Evolutionary conservation across 352 stramenopile genomes (phyloP), one percentile per base, ranked within the genome.

Genomic region (Pythium aquatile): DNA sequence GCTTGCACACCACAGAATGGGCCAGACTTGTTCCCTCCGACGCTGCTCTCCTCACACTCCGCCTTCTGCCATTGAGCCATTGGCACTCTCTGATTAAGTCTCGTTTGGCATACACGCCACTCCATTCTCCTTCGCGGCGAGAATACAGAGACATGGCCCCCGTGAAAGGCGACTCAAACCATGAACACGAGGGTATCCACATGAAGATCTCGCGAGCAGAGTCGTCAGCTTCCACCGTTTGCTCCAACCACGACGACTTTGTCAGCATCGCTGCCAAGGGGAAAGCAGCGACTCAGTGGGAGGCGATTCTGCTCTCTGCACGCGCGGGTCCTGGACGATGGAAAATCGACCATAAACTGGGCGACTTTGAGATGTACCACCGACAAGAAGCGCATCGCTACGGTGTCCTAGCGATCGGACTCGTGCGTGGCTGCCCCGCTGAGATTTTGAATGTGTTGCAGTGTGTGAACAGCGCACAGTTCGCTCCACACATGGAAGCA

Each of bases 391-490:
- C 53, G 17, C 44, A 63, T 10, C 42, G 37, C 9, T 58, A 54
- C n/a, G 62, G 35, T 26, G 55, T 68, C 16, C 55, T 68, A 11
- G 62, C 62, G 3, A 47, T 68, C 5, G 62, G 62, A 11, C 44
- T 63, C 28, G 55, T 68, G 5, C 30, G 0, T 2, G 62, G 62
- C 44, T 47, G 62, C 46, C 33, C 44, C 2, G 62, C 53, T 24
- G 62, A 68, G 62, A 58, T 68, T 26, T 29, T 68, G 16, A 68
- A 68, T 39, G 42, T 68, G 10, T 24, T 68, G 28, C 62, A 68
- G 54, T 47, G 54, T 33, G 9, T 28, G 0, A 52, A 37, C 24
- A 68, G 62, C 32, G 54, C 46, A 0, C 62, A 68, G 55, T 68
- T 63, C 54, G 46, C 26, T 1, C 55, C 61, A 47, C 62, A 68